These are phyloP conservation scores for Euphorbia tirucalli DNA, from an alignment of 345 rosid genomes.

Conservation along the genomic window DNA sequence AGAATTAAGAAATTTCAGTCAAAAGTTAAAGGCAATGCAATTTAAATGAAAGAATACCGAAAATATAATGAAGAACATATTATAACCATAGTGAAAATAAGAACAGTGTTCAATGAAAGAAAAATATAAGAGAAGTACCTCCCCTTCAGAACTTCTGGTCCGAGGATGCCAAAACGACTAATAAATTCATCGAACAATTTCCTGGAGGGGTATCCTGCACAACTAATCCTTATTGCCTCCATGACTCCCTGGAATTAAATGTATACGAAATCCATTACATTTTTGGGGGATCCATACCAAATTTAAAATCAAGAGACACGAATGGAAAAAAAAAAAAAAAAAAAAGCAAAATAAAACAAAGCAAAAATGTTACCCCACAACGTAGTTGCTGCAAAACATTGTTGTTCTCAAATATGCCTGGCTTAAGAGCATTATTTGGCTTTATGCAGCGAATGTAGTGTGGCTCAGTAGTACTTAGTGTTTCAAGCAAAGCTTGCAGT, in stretches of 20 bases:
- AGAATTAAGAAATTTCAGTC: background rate
- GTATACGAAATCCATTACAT: conserved; percentile 1
- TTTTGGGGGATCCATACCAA: background rate
- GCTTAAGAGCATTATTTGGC: conserved; percentile 93
- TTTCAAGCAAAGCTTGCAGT: conserved; percentile 85
- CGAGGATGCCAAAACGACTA: conserved; percentile 70
- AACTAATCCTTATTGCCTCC: conserved; percentile 99
- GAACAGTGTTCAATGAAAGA: background rate
- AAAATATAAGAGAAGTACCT: conserved; percentile 41
- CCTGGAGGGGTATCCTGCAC: conserved; percentile 95
- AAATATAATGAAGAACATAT: background rate
- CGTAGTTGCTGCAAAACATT: conserved; percentile 86
- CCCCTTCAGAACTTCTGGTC: conserved; percentile 62
- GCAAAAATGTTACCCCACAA: conserved; percentile 98
- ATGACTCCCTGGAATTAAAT: conserved; percentile 72
- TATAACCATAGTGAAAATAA: conserved; percentile 9
- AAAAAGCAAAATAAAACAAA: too few species aligned
- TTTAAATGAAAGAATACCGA: background rate
- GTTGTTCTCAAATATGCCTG: conserved; percentile 78
- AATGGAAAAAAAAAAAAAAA: background rate
- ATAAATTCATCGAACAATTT: conserved; percentile 80
- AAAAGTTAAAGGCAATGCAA: background rate
- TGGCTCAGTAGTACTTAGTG: conserved; percentile 89
- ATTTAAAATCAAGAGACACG: background rate
- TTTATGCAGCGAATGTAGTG: conserved; percentile 94